A percentile compares a stretch with the other conserved stretches of the same genome.
Evolutionary conservation across 306 rosid species (phyloP).

Genomic region (Quercus aquifolioides): DNA sequence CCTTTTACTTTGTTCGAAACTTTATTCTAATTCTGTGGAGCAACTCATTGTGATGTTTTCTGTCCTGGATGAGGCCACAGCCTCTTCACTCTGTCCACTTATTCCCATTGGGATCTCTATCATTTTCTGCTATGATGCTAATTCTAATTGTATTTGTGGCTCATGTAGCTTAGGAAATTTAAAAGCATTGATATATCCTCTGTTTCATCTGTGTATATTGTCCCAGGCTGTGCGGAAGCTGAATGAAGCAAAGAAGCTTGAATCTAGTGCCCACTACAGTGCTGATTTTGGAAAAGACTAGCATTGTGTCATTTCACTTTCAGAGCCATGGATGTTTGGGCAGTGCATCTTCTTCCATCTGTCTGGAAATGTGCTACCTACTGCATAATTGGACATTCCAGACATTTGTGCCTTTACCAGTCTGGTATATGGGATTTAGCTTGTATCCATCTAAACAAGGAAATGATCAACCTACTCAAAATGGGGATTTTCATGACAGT

Average conservation of each 20-base stretch:
- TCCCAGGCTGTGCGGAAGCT: slow-evolving; percentile 89
- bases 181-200: background rate
- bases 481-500: slow-evolving; percentile 13
- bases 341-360: slow-evolving; percentile 31
- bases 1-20: background rate
- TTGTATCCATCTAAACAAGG: slow-evolving; percentile 12
- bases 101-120: background rate
- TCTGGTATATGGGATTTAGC: slow-evolving; percentile 8
- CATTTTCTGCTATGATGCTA: background rate
- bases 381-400: slow-evolving; percentile 4
- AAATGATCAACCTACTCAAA: background rate
- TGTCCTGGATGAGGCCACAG: background rate
- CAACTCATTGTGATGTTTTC: background rate
- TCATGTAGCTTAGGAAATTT: background rate
- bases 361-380: slow-evolving; percentile 14
- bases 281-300: slow-evolving; percentile 83
- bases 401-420: slow-evolving; percentile 5
- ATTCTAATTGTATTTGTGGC: background rate
- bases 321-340: slow-evolving; percentile 40
- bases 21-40: slow-evolving; percentile 4
- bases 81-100: background rate
- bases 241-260: slow-evolving; percentile 96
- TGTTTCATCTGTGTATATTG: background rate
- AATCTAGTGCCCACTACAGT: slow-evolving; percentile 80
- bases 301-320: slow-evolving; percentile 15